Percentiles rank a stretch among this genome's conserved stretches.
These are phyloP conservation scores for Phallus indusiatus DNA, from an alignment of 768 basidiomycete species.

Conservation along the genomic window DNA sequence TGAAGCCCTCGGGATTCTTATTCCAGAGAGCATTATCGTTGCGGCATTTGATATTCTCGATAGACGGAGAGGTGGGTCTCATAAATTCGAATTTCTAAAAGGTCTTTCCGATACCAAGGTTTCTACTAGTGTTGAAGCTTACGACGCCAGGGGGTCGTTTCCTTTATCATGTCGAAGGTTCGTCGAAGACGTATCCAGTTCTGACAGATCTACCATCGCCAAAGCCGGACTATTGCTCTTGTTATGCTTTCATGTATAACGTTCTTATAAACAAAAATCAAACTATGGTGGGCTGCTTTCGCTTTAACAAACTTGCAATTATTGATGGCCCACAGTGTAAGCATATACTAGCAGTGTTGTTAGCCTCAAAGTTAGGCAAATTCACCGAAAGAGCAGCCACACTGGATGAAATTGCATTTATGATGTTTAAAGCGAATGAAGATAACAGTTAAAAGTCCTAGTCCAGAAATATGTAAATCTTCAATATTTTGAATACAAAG, in stretches of 20 bases:
- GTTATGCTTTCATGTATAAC: constrained; percentile 60
- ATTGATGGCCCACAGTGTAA: constrained; percentile 53
- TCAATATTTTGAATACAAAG: neutral
- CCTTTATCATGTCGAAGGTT: constrained; percentile 61
- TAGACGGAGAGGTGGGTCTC: constrained; percentile 46
- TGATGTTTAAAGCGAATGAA: neutral
- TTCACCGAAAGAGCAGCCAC: constrained; percentile 40
- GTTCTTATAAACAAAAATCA: constrained; percentile 53
- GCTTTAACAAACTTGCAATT: neutral
- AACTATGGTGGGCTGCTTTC: constrained; percentile 41
- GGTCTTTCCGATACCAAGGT: neutral
- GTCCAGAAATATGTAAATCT: neutral
- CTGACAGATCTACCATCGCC: constrained; percentile 36
- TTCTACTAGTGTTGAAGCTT: constrained; percentile 44
- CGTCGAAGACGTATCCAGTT: constrained; percentile 53
- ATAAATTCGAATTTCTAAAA: neutral
- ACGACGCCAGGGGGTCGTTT: constrained; percentile 44
- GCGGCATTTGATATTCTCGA: constrained; percentile 76
- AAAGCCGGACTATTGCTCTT: constrained; percentile 52
- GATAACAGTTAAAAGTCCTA: neutral
- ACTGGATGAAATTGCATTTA: constrained; percentile 32
- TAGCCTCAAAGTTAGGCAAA: constrained; percentile 46
- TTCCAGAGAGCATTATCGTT: constrained; percentile 54
- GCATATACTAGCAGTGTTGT: constrained; percentile 57
- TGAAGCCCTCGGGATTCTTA: constrained; percentile 42